phyloP scores from a whole-genome alignment of 2,329 filamentous ascomycete genomes.

The Pseudocercospora crystallina region DNA sequence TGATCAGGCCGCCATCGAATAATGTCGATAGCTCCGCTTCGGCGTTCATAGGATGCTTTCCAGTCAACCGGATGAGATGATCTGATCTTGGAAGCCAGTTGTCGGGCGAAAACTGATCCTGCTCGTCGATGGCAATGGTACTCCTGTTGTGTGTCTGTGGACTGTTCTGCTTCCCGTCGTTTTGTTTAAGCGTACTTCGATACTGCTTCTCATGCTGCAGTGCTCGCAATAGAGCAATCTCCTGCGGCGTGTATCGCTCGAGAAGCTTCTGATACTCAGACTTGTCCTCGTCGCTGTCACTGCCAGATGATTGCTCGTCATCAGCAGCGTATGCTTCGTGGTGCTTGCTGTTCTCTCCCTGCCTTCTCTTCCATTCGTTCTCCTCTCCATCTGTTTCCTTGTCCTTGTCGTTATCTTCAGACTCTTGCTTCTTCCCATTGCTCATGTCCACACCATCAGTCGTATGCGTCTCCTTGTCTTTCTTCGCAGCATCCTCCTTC shows the following conservation, averaged over 20 bases:
- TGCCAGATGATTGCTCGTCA: slow-evolving; percentile 20
- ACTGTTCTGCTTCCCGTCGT: slow-evolving; percentile 44
- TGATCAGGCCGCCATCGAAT: slow-evolving; percentile 49
- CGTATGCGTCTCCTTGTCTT: slow-evolving; percentile 28
- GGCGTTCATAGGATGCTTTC: slow-evolving; percentile 55
- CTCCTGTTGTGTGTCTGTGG: slow-evolving; percentile 36
- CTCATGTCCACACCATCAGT: slow-evolving; percentile 12
- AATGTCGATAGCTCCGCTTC: slow-evolving; percentile 47
- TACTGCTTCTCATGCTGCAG: slow-evolving; percentile 48
- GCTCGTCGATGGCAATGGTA: slow-evolving; percentile 46
- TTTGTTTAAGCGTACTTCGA: slow-evolving; percentile 41
- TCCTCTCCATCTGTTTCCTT: slow-evolving; percentile 22
- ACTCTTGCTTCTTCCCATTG: slow-evolving; percentile 3
- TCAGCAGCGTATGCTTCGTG: slow-evolving; percentile 38
- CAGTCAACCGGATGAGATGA: slow-evolving; percentile 52
- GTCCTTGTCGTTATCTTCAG: slow-evolving; percentile 12
- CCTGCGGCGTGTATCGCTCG: slow-evolving; percentile 42
- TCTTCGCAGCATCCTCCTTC: slow-evolving; percentile 33
- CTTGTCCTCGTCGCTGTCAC: slow-evolving; percentile 20
- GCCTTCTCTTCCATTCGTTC: slow-evolving; percentile 32
- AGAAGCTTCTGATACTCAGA: slow-evolving; percentile 34
- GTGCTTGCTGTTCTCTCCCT: slow-evolving; percentile 37
- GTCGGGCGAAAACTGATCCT: slow-evolving; percentile 54
- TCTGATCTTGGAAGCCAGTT: slow-evolving; percentile 54
- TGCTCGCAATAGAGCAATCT: slow-evolving; percentile 44